Conservation (phyloP, 257 asterid species). For the Forsythia suspensa region DNA sequence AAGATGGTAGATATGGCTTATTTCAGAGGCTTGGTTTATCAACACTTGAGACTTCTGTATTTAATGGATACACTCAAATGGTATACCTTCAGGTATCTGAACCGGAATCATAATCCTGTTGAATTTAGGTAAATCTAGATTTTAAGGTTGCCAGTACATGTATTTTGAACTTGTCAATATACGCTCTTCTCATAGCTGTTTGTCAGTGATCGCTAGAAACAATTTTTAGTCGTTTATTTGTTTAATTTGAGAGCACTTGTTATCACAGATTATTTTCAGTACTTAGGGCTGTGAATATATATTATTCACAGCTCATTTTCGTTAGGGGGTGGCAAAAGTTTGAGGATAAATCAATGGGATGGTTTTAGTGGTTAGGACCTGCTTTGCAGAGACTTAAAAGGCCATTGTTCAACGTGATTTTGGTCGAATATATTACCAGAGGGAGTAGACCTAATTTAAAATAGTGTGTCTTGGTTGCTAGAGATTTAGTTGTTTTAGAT, state of each 20-base stretch:
- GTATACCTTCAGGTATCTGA: conserved; percentile 84
- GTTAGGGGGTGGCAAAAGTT: too few species aligned
- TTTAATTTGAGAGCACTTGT: not conserved
- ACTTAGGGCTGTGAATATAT: not conserved
- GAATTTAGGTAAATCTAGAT: not conserved
- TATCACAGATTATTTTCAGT: not conserved
- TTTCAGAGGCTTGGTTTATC: conserved; percentile 74
- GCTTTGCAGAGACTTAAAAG: too few species aligned
- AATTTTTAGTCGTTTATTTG: not conserved
- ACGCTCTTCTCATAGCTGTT: not conserved
- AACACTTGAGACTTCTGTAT: conserved; percentile 65
- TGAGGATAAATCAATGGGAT: too few species aligned
- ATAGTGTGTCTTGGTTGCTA: too few species aligned
- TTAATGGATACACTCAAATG: conserved; percentile 99
- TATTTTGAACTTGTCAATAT: conserved; percentile 12
- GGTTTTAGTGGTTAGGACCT: too few species aligned
- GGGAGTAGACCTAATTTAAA: too few species aligned
- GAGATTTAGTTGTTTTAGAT: too few species aligned
- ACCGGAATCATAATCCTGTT: conserved; percentile 36
- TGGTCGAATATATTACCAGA: too few species aligned
- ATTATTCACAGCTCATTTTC: too few species aligned
- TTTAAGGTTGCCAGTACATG: conserved; percentile 18
- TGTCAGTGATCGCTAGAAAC: not conserved
- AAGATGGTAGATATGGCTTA: conserved; percentile 81
- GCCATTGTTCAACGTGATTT: too few species aligned